Evolutionary conservation across 2,329 filamentous ascomycete species (phyloP).

Genomic region (Allantophomopsis cytisporea): DNA sequence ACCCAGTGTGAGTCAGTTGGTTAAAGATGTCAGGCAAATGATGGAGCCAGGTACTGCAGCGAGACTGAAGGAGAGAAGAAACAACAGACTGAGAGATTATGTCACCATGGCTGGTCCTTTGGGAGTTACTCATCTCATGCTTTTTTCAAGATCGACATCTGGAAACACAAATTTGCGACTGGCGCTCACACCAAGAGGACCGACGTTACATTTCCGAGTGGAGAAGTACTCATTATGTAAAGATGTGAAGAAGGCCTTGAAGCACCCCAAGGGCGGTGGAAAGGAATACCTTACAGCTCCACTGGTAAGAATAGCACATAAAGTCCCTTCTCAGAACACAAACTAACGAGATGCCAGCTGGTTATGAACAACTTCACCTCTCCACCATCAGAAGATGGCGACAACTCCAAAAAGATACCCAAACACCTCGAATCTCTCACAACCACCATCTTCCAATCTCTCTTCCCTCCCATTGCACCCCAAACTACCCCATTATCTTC

Average conservation of each 20-base stretch:
- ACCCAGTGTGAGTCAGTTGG: constrained; percentile 79
- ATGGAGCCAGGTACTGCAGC: constrained; percentile 94
- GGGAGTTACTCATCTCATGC: constrained; percentile 80
- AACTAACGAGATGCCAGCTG: constrained; percentile 34
- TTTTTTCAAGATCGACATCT: constrained; percentile 80
- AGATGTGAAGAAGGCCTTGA: constrained; percentile 74
- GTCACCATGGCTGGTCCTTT: constrained; percentile 90
- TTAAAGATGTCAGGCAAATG: constrained; percentile 78
- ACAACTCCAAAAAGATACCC: constrained; percentile 57
- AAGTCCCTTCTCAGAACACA: constrained; percentile 2
- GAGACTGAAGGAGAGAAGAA: constrained; percentile 76
- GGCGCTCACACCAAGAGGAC: constrained; percentile 76
- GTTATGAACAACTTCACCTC: constrained; percentile 97
- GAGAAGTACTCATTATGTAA: constrained; percentile 91
- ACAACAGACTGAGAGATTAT: constrained; percentile 83
- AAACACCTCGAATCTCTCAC: constrained; percentile 88
- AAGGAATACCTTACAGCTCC: constrained; percentile 81
- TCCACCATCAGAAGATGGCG: constrained; percentile 31
- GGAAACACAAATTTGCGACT: constrained; percentile 91
- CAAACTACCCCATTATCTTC: constrained; percentile 79
- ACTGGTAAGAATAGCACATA: constrained; percentile 37
- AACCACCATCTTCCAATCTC: constrained; percentile 88
- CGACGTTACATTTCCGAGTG: constrained; percentile 86
- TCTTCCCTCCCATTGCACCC: constrained; percentile 92
- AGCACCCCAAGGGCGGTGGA: constrained; percentile 67